Conservation (phyloP, 129 eudicot species). For the Artemisia annua region DNA sequence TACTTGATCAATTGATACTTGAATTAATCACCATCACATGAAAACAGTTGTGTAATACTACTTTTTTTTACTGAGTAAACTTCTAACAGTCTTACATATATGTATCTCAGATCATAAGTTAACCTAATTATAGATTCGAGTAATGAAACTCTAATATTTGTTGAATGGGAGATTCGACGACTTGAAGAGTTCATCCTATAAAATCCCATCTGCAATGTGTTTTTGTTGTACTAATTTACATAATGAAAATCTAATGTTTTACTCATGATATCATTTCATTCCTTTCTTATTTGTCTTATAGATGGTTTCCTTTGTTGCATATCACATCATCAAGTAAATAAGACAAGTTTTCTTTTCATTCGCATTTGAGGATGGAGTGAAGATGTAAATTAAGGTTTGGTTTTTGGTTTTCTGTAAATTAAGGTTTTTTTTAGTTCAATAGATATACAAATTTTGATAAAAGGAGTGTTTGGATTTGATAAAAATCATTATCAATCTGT, state of each 20-base stretch:
- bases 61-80: constrained; percentile 13
- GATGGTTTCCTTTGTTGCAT: background rate
- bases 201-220: background rate
- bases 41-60: constrained; percentile 25
- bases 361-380: too few relatives aligned
- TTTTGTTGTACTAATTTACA: constrained; percentile 15
- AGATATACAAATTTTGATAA: too few relatives aligned
- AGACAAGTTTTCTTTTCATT: background rate
- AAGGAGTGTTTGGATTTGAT: too few relatives aligned
- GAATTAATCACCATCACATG: constrained; percentile 37
- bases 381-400: too few relatives aligned
- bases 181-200: background rate
- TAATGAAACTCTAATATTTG: background rate
- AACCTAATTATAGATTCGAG: constrained; percentile 5
- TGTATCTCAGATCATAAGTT: constrained; percentile 3
- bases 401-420: too few relatives aligned
- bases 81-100: constrained; percentile 16
- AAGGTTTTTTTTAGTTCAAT: too few relatives aligned
- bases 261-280: background rate
- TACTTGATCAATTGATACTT: constrained; percentile 61
- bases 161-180: background rate
- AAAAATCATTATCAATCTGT: too few relatives aligned
- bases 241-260: constrained; percentile 2
- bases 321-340: constrained; percentile 12
- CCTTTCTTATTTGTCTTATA: background rate